Base-by-base conservation (phyloP, 192 early-diverging fungal species). In the Coemansia sp. region DNA sequence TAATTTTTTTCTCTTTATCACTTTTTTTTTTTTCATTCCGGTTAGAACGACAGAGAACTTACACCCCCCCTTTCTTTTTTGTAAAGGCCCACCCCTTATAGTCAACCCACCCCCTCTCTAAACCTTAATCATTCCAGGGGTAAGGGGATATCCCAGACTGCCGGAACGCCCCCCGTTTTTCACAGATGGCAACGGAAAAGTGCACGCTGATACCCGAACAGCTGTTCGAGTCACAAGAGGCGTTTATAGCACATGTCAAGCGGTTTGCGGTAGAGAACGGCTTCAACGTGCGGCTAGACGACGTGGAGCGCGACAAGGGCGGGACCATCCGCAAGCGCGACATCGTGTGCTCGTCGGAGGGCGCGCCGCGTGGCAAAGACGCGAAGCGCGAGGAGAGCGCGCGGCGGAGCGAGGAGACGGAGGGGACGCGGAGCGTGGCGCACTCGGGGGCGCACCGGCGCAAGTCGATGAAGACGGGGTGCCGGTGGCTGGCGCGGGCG, bases 231-330 rank as follows among this genome's bases (percentile, higher is more conserved):
- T 65, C 69, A 41, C 76, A 79, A 43, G 76, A 79, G 7, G 57
- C 64, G 45, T 79, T 79, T 49, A 72, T 79, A 34, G 30, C 50
- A 32, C 76, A 79, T 40, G 76, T 79, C 58, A 67, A 70, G 76
- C 64, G 48, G 7, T 79, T 58, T 51, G 69, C 76, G 0, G 42
- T 68, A 0, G 76, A 79, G 40, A 79, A 79, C 62, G 76, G 76
- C 0, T 79, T 79, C 62, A 79, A 79, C 50, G 76, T 79, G 51
- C 68, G 76, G 0, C 69, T 79, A 30, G 76, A 79, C 52, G 76
- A 79, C 37, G 76, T 79, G 16, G 76, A 79, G 64, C 64, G 76
- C 26, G 76, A 79, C 69, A 79, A 79, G 57, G 69, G 53, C n/a
- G 76, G 76, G 8, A 11, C 40, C 23, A 79, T 79, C 53, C 76